Conservation (phyloP, 75 land plant genomes). For the Adiantum capillusveneris region DNA sequence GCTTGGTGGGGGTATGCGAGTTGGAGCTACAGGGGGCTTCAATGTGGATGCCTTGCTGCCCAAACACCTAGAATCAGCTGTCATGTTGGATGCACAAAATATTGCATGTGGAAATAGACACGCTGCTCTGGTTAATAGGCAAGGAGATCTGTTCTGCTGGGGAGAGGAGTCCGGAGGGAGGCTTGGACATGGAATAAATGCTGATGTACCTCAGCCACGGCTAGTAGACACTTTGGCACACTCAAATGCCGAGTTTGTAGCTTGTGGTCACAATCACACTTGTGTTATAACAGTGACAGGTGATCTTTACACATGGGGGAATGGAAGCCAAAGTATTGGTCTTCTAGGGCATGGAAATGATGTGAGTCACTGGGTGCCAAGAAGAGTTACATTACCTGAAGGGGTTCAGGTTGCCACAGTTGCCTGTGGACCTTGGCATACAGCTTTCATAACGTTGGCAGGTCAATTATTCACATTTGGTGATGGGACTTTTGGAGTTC, state of each 20-base stretch:
- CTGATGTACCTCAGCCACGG: constrained; percentile 39
- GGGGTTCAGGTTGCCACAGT: constrained; percentile 42
- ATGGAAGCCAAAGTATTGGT: constrained; percentile 45
- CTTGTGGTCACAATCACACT: constrained; percentile 59
- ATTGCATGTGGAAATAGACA: constrained; percentile 47
- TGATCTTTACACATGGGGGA: constrained; percentile 58
- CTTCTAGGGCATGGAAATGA: constrained; percentile 50
- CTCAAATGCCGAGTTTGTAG: constrained; percentile 29
- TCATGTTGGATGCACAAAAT: constrained; percentile 37
- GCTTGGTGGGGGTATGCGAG: too few species aligned
- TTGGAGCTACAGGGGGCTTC: too few species aligned
- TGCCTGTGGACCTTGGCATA: constrained; percentile 57
- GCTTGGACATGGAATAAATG: constrained; percentile 46
- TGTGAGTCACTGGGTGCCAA: constrained; percentile 56
- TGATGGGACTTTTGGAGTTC: too few species aligned
- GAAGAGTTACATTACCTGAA: constrained; percentile 43
- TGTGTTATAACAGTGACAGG: constrained; percentile 49
- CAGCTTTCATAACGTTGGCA: constrained; percentile 45
- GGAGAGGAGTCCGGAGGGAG: constrained; percentile 57
- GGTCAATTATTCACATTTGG: constrained; percentile 48
- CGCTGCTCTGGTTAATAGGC: constrained; percentile 47
- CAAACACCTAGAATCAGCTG: constrained; percentile 31
- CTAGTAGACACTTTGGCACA: constrained; percentile 37
- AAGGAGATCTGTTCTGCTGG: constrained; percentile 54
- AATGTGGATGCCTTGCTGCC: constrained; percentile 41